A percentile compares a stretch with the other conserved stretches of the same genome.
phyloP scores from a whole-genome alignment of 352 stramenopile species.

The Phytopythium helicoides region DNA sequence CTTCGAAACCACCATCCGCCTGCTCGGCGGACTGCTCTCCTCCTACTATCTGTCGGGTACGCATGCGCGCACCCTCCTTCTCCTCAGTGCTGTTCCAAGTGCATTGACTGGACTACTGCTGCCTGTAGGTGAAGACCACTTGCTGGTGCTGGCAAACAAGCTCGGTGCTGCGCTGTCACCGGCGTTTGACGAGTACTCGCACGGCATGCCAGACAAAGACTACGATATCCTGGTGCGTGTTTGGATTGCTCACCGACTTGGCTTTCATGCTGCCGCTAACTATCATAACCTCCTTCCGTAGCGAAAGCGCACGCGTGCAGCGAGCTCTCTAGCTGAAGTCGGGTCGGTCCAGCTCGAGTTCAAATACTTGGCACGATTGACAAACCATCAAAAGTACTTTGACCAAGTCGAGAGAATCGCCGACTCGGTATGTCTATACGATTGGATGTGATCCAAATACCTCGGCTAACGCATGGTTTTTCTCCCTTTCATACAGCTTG shows the following conservation, averaged over 20 bases:
- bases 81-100: background rate
- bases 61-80: too few relatives aligned
- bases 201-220: slow-evolving; percentile 64
- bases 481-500: slow-evolving; percentile 26
- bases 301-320: slow-evolving; percentile 29
- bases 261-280: background rate
- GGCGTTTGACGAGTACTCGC: slow-evolving; percentile 44
- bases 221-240: slow-evolving; percentile 55
- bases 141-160: slow-evolving; percentile 61
- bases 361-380: slow-evolving; percentile 69
- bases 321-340: slow-evolving; percentile 61
- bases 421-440: slow-evolving; percentile 57
- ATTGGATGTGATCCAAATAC: too few relatives aligned
- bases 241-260: slow-evolving; percentile 1
- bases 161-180: slow-evolving; percentile 60
- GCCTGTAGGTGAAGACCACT: slow-evolving; percentile 38
- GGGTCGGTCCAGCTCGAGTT: slow-evolving; percentile 81
- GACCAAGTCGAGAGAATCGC: slow-evolving; percentile 72
- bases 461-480: too few relatives aligned
- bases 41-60: slow-evolving; percentile 61
- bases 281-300: slow-evolving; percentile 2
- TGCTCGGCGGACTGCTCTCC: slow-evolving; percentile 69
- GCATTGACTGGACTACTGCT: background rate
- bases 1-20: slow-evolving; percentile 81
- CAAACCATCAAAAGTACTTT: slow-evolving; percentile 52